Evolutionary conservation across 2,329 filamentous ascomycete species (phyloP).

Genomic region (Trichoderma sp.): DNA sequence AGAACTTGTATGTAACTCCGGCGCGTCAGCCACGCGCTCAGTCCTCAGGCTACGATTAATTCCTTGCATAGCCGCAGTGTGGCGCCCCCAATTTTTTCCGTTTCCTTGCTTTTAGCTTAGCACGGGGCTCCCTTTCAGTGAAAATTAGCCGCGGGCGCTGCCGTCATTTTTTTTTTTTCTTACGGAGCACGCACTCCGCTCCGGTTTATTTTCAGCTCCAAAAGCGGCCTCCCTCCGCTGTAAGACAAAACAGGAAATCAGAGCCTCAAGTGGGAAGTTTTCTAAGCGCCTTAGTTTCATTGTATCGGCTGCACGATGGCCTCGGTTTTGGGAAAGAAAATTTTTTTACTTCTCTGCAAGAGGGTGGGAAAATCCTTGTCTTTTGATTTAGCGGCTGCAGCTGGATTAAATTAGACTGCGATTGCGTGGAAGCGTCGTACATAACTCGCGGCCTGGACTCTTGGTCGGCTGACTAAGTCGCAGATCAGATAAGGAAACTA

Average conservation of each 20-base stretch:
- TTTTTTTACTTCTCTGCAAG: neutral
- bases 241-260: neutral
- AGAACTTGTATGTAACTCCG: neutral
- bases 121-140: neutral
- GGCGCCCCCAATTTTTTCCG: neutral
- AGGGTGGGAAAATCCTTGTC: neutral
- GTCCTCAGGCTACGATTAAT: neutral
- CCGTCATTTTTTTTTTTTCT: neutral
- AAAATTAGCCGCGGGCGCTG: conserved; percentile 4
- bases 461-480: neutral
- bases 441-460: neutral
- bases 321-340: neutral
- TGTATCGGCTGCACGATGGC: neutral
- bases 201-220: neutral
- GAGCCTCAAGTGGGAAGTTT: neutral
- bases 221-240: conserved; percentile 10
- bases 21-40: conserved; percentile 18
- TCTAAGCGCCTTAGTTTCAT: neutral
- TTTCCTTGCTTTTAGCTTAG: neutral
- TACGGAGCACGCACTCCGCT: neutral
- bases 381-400: neutral
- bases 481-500: neutral
- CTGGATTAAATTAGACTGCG: neutral
- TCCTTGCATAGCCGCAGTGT: conserved; percentile 6
- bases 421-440: conserved; percentile 4